Evolutionary conservation across 352 stramenopile species (phyloP).

Genomic region (Achlya hypogyna): DNA sequence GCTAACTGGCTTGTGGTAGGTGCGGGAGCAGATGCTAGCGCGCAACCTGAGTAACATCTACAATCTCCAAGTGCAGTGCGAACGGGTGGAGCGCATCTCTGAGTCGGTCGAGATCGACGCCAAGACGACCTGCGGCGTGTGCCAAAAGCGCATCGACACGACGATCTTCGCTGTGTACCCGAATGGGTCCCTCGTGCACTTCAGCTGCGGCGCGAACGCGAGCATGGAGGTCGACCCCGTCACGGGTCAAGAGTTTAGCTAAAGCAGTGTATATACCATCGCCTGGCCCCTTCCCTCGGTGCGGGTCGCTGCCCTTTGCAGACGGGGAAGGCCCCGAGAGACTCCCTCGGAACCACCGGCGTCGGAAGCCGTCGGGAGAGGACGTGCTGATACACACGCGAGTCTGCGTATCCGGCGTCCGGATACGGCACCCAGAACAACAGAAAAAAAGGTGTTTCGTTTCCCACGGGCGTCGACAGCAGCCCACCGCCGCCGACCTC

Average conservation of each 20-base stretch:
- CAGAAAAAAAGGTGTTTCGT: not conserved
- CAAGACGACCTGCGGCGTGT: slow-evolving; percentile 66
- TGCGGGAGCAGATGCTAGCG: slow-evolving; percentile 67
- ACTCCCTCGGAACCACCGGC: too few relatives aligned
- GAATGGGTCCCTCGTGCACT: slow-evolving; percentile 79
- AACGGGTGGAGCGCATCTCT: slow-evolving; percentile 67
- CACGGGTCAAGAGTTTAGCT: slow-evolving; percentile 60
- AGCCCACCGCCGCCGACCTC: not conserved
- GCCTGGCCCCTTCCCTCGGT: too few relatives aligned
- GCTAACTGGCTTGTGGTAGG: too few relatives aligned
- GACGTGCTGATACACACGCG: not conserved
- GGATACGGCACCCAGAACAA: not conserved
- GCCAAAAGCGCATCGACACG: slow-evolving; percentile 81
- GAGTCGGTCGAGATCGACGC: slow-evolving; percentile 76
- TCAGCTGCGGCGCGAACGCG: slow-evolving; percentile 75
- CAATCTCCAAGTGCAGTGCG: slow-evolving; percentile 83
- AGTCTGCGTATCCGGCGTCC: not conserved
- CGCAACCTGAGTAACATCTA: slow-evolving; percentile 84
- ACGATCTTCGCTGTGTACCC: slow-evolving; percentile 85
- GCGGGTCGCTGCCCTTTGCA: too few relatives aligned
- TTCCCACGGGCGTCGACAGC: not conserved
- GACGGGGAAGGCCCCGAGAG: too few relatives aligned
- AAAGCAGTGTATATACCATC: not conserved
- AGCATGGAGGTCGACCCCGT: slow-evolving; percentile 74
- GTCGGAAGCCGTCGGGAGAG: not conserved